A percentile compares a stretch with the other conserved stretches of the same genome.
These are phyloP conservation scores for Paraleonurus japonicus DNA, from an alignment of 257 asterid genomes.

Conservation along the genomic window DNA sequence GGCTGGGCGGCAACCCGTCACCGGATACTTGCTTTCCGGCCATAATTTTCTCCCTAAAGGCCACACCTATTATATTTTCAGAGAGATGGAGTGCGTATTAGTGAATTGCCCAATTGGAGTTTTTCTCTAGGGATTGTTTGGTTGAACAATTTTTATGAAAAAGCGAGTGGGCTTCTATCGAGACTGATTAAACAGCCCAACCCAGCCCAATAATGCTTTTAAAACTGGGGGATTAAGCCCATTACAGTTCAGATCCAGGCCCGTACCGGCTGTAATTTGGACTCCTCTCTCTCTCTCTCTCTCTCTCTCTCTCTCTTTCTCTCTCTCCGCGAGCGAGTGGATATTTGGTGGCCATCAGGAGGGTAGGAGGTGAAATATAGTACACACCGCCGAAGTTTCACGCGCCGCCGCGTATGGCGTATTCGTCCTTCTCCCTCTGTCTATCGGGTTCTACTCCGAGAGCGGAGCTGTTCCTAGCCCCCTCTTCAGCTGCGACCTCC, in stretches of 20 bases:
- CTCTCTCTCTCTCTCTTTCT: conserved; percentile 19
- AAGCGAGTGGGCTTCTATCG: background rate
- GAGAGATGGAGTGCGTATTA: conserved; percentile 10
- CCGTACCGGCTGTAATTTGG: background rate
- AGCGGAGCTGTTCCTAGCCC: conserved; percentile 24
- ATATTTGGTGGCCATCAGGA: conserved; percentile 16
- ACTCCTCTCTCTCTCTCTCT: background rate
- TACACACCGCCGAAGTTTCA: conserved; percentile 11
- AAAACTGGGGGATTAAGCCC: background rate
- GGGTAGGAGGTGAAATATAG: background rate
- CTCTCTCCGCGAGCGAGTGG: conserved; percentile 18
- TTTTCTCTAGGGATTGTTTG: conserved; percentile 32
- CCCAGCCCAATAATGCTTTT: conserved; percentile 4
- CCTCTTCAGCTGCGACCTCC: conserved; percentile 29
- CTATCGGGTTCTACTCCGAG: conserved; percentile 37
- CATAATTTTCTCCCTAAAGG: conserved; percentile 37
- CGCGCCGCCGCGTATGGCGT: conserved; percentile 55
- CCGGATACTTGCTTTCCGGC: conserved; percentile 80
- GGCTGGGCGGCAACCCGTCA: conserved; percentile 61
- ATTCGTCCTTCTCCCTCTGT: conserved; percentile 35
- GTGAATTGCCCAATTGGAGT: conserved; percentile 7
- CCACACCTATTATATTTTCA: background rate
- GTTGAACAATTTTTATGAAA: conserved; percentile 14
- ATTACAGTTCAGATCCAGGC: background rate
- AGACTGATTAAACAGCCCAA: background rate